These are phyloP conservation scores for Amanita pallidorosea DNA, from an alignment of 768 basidiomycete species.

Conservation along the genomic window DNA sequence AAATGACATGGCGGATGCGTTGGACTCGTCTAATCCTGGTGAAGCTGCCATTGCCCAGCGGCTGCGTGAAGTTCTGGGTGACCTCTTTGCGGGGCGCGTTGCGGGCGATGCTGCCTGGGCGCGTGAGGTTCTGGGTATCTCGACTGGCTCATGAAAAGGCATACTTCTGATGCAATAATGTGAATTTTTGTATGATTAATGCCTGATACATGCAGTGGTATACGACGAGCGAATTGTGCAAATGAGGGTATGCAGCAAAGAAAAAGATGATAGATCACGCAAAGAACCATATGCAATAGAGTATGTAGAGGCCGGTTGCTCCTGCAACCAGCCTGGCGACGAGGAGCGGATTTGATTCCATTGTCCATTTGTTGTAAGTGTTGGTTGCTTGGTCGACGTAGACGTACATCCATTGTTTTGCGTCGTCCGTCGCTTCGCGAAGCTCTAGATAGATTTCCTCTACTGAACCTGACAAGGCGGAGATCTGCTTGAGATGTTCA, in stretches of 20 bases:
- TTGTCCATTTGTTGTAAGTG: constrained; percentile 28
- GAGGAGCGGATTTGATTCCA: constrained; percentile 21
- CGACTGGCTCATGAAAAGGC: not conserved
- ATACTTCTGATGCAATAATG: not conserved
- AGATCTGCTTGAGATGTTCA: not conserved
- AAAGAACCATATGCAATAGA: constrained; percentile 20
- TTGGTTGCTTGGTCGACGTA: constrained; percentile 24
- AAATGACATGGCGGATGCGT: constrained; percentile 46
- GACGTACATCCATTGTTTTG: constrained; percentile 24
- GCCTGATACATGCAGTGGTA: not conserved
- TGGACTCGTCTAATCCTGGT: constrained; percentile 36
- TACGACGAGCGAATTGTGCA: not conserved
- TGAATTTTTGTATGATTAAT: not conserved
- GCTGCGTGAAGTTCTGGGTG: constrained; percentile 46
- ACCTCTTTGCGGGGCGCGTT: constrained; percentile 48
- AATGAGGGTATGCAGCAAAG: not conserved
- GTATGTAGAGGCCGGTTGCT: constrained; percentile 17
- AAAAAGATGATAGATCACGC: constrained; percentile 9
- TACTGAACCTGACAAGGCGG: constrained; percentile 13
- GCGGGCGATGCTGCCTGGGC: constrained; percentile 57
- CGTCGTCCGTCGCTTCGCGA: constrained; percentile 22
- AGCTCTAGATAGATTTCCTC: constrained; percentile 21
- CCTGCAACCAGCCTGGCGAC: constrained; percentile 20
- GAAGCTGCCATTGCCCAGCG: constrained; percentile 37
- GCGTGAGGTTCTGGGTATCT: constrained; percentile 15